Evolutionary conservation across 257 asterid genomes (phyloP), one percentile per base, ranked within the genome.

Genomic region (Hygrophila difformis): DNA sequence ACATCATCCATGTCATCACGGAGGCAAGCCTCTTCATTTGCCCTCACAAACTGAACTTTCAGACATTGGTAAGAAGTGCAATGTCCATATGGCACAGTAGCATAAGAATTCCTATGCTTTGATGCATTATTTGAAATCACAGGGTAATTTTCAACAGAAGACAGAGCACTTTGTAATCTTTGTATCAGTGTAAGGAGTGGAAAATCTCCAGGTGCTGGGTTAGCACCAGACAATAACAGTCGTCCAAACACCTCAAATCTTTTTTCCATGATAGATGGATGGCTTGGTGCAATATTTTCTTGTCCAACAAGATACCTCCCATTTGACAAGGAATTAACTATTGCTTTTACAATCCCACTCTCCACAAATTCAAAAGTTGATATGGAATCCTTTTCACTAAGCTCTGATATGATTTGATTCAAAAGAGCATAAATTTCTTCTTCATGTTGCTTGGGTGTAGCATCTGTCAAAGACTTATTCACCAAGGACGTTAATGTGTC

Each of bases 351-450:
- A 38, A 82, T 70, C 56, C 96, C 96, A 78, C 99, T 91, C 75
- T 86, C 94, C 47, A 91, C 82, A 69, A 91, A 86, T 75, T 91
- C 99, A 66, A 91, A 91, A 28, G 94, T 79, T 56, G 99, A 86
- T 63, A 86, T 66, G 42, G 81, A 69, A 45, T 76, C 86, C 57
- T 69, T 69, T 18, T 80, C 92, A 54, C 68, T 71, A 42, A 91
- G 77, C 69, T 70, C 75, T 7, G 72, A 79, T 72, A 91, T 48
- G 44, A 91, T 76, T 57, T 82, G 63, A 53, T 47, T 68, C 67
- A 91, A 68, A 36, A 82, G 48, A 52, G 36, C 60, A 57, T 57
- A 69, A 35, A 77, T 70, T 22, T 68, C 72, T 65, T 77, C 87
- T 53, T 89, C 92, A 47, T 49, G 69, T 42, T 66, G 65, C 54